phyloP scores from a whole-genome alignment of 768 basidiomycete genomes.

The Boletus coccyginus region DNA sequence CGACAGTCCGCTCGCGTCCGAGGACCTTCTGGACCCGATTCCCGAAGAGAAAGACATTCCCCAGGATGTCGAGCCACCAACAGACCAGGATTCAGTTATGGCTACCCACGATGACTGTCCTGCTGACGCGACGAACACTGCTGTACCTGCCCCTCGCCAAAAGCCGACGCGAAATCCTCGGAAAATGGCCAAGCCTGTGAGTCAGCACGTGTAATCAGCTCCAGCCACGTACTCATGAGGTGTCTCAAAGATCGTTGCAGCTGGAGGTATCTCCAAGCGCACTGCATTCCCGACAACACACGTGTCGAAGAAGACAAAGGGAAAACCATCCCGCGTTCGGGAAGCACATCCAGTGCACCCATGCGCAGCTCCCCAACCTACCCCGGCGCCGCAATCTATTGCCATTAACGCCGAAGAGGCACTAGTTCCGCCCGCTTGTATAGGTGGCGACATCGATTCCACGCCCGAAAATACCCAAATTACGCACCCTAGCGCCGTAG shows the following conservation, averaged over 20 bases:
- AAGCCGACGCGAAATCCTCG: constrained; percentile 27
- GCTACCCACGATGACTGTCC: not conserved
- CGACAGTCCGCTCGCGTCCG: not conserved
- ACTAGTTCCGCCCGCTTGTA: constrained; percentile 18
- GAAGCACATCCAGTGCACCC: constrained; percentile 9
- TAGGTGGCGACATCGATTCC: constrained; percentile 30
- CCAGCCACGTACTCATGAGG: constrained; percentile 17
- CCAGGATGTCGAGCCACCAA: not conserved
- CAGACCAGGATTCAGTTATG: constrained; percentile 1
- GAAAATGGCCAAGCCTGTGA: constrained; percentile 23
- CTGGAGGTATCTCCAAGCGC: constrained; percentile 20
- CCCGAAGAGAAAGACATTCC: not conserved
- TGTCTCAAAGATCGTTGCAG: constrained; percentile 16
- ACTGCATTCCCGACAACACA: constrained; percentile 12
- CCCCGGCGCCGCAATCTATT: constrained; percentile 12
- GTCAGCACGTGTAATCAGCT: constrained; percentile 11
- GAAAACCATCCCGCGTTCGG: constrained; percentile 9
- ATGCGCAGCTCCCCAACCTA: constrained; percentile 8
- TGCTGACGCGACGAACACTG: not conserved
- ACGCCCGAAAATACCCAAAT: constrained; percentile 18
- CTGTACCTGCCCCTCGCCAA: constrained; percentile 3
- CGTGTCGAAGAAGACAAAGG: constrained; percentile 19
- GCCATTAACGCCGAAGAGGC: constrained; percentile 10
- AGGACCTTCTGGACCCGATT: not conserved
- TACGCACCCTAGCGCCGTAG: constrained; percentile 24